phyloP scores from a whole-genome alignment of 2,329 filamentous ascomycete genomes.

The Geosmithia morbida region DNA sequence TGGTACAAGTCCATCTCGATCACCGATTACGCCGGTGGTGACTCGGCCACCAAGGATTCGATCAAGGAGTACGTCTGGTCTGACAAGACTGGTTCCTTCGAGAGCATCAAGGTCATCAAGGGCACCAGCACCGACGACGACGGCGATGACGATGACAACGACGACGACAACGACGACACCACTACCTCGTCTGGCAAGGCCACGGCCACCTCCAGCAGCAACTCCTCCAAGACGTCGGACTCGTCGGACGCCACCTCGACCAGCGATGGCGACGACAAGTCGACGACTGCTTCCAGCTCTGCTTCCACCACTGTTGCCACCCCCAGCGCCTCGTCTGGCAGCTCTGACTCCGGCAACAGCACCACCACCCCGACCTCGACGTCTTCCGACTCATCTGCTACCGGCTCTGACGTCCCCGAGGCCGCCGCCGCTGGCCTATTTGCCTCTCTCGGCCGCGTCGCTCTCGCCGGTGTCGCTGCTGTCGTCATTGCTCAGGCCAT shows the following conservation, averaged over 20 bases:
- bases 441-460: constrained; percentile 9
- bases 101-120: constrained; percentile 35
- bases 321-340: constrained; percentile 8
- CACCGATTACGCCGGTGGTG: constrained; percentile 37
- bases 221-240: neutral
- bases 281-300: constrained; percentile 6
- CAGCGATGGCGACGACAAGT: constrained; percentile 5
- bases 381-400: constrained; percentile 3
- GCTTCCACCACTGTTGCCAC: constrained; percentile 6
- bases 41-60: constrained; percentile 18
- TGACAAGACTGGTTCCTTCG: constrained; percentile 31
- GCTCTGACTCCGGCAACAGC: constrained; percentile 7
- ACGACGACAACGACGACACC: constrained; percentile 5
- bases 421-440: constrained; percentile 12
- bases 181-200: neutral
- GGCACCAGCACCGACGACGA: constrained; percentile 14
- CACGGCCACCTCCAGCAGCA: constrained; percentile 1
- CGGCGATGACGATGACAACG: constrained; percentile 5
- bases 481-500: constrained; percentile 15
- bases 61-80: constrained; percentile 37
- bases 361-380: neutral
- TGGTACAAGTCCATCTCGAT: constrained; percentile 43
- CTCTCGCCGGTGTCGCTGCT: constrained; percentile 12
- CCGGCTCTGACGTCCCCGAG: constrained; percentile 8
- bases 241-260: constrained; percentile 3